Base-by-base conservation (phyloP, 164 flowering plant genomes). In the Vitis rotundifolia region DNA sequence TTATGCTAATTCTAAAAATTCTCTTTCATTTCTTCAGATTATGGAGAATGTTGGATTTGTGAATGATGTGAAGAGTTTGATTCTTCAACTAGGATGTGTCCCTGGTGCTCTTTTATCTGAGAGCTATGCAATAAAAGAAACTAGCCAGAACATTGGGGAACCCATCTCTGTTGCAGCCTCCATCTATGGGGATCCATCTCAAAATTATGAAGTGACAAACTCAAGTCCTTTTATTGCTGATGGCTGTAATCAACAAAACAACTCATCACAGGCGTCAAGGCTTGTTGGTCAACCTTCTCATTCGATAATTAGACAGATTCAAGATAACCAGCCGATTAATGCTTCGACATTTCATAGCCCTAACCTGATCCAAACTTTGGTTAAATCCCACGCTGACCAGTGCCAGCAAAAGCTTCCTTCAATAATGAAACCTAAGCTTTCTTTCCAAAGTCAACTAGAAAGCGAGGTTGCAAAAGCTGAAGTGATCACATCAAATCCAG, bases 41-140 rank as follows among this genome's bases (percentile, higher is more conserved):
- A 59, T 73, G 82, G 98, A 94, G 85, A 80, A 89, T 75, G 28
- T 81, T 62, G 87, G 81, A 60, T 87, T 92, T 75, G 85, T 91
- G 49, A 84, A 76, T 49, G 85, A 85, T 59, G 92, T 92, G 71
- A 88, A 79, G 81, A 79, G 80, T 71, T 75, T 92, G 55, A 80
- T 94, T 77, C 76, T 78, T 64, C 90, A 86, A 79, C 74, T 91
- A 16, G 92, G 90, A 67, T 77, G 83, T 68, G 75, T 84, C 18
- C 85, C 88, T 49, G 88, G 80, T 60, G 85, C 81, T 58, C 85
- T 86, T 68, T 67, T 79, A 29, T 79, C 92, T 61, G 84, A 80
- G 3, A 70, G 63, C 67, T 79, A 77, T 76, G 59, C 67, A 18
- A 48, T 63, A 63, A 73, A 76, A 16, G 87, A 78, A 50, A 63